phyloP scores from a whole-genome alignment of 306 rosid species.

The Medicago lupulina region DNA sequence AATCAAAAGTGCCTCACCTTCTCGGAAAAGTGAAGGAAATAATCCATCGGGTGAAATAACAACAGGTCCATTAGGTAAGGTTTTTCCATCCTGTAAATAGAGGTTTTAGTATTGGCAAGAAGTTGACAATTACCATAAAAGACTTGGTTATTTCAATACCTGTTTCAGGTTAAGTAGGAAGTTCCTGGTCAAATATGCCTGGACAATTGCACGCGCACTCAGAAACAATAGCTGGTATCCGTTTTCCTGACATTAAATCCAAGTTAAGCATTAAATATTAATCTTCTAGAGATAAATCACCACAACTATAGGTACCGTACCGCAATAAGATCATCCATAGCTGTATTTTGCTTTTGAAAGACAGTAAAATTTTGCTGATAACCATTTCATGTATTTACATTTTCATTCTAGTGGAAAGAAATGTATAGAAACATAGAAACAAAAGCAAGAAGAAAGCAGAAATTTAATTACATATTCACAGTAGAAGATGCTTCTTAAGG shows the following conservation, averaged over 20 bases:
- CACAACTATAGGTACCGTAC: constrained; percentile 9
- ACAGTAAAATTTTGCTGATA: neutral
- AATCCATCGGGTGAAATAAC: constrained; percentile 99
- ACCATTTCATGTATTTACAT: constrained; percentile 26
- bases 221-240: constrained; percentile 97
- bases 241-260: constrained; percentile 74
- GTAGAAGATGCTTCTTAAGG: constrained; percentile 20
- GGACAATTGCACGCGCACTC: constrained; percentile 99
- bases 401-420: constrained; percentile 27
- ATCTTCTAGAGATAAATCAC: constrained; percentile 36
- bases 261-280: constrained; percentile 35
- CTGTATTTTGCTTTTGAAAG: constrained; percentile 38
- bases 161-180: constrained; percentile 83
- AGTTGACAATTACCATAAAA: constrained; percentile 29
- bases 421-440: constrained; percentile 25
- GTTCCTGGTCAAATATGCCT: constrained; percentile 91
- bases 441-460: constrained; percentile 12
- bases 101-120: constrained; percentile 21
- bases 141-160: constrained; percentile 50
- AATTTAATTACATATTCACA: constrained; percentile 13
- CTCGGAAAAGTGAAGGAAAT: constrained; percentile 89
- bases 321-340: constrained; percentile 20
- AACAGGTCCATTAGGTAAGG: constrained; percentile 89
- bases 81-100: constrained; percentile 82
- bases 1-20: constrained; percentile 64